A percentile compares a stretch with the other conserved stretches of the same genome.
Conservation (phyloP, 345 rosid species). For the Reutealis trisperma region DNA sequence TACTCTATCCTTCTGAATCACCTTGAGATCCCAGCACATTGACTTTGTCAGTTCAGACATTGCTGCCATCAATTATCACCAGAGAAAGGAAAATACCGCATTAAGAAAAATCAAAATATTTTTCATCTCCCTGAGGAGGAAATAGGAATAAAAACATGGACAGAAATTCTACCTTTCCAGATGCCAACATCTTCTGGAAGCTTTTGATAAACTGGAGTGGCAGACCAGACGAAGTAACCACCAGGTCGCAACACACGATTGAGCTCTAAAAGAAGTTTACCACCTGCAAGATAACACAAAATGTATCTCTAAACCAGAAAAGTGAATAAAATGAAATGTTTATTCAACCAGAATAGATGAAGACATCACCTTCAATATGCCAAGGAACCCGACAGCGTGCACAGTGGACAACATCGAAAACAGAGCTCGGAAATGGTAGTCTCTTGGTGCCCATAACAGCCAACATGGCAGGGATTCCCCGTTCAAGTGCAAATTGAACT, state of each 20-base stretch:
- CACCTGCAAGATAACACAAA: slow-evolving; percentile 51
- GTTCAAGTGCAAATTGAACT: slow-evolving; percentile 94
- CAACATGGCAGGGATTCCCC: slow-evolving; percentile 95
- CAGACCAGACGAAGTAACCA: slow-evolving; percentile 95
- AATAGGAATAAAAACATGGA: neutral
- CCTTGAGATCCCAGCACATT: slow-evolving; percentile 89
- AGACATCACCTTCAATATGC: slow-evolving; percentile 72
- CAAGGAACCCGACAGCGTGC: slow-evolving; percentile 99
- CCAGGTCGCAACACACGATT: slow-evolving; percentile 87
- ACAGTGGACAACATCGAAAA: slow-evolving; percentile 90
- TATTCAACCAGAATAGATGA: neutral
- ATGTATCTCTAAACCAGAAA: slow-evolving; percentile 13
- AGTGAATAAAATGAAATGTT: neutral
- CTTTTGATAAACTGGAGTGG: slow-evolving; percentile 95
- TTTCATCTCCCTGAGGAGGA: neutral
- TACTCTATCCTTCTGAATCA: slow-evolving; percentile 62
- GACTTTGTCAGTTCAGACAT: slow-evolving; percentile 72
- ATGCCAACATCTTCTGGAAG: slow-evolving; percentile 75
- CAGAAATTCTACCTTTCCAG: slow-evolving; percentile 63
- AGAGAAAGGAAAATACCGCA: neutral
- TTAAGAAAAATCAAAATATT: neutral
- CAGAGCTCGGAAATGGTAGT: slow-evolving; percentile 82
- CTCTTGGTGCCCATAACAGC: slow-evolving; percentile 97
- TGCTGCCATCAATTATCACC: slow-evolving; percentile 52
- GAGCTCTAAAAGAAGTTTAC: slow-evolving; percentile 87